Evolutionary conservation across 768 basidiomycete species (phyloP).

Genomic region (Rhodotorula graminis): DNA sequence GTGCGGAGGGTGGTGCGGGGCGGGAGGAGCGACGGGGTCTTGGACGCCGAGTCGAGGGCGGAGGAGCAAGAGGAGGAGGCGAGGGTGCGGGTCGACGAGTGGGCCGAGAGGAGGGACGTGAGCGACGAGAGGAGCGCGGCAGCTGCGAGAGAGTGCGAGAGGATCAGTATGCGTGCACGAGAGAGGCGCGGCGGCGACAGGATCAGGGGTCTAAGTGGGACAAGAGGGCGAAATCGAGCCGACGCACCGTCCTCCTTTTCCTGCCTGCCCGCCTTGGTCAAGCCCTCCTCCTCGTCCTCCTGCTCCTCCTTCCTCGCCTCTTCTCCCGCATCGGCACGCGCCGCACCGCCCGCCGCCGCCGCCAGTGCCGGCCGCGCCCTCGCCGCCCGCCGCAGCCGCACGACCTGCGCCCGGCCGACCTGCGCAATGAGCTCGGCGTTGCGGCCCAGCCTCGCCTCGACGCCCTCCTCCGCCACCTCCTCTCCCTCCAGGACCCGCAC

Average conservation of each 20-base stretch:
- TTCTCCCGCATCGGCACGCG: too few species aligned
- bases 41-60: neutral
- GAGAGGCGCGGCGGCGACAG: too few species aligned
- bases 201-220: too few species aligned
- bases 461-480: neutral
- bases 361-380: neutral
- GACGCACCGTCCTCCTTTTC: constrained; percentile 24
- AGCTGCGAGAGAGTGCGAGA: neutral
- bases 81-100: neutral
- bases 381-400: neutral
- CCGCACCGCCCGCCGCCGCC: neutral
- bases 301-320: neutral
- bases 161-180: neutral
- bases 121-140: neutral
- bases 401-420: constrained; percentile 4
- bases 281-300: neutral
- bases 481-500: neutral
- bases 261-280: neutral
- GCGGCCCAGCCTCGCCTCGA: constrained; percentile 2
- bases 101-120: neutral
- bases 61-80: neutral
- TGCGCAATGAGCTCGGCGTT: constrained; percentile 7
- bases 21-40: neutral
- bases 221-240: neutral
- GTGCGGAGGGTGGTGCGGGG: neutral